Base-by-base conservation (phyloP, 768 basidiomycete genomes). In the Polyporus arcularius region DNA sequence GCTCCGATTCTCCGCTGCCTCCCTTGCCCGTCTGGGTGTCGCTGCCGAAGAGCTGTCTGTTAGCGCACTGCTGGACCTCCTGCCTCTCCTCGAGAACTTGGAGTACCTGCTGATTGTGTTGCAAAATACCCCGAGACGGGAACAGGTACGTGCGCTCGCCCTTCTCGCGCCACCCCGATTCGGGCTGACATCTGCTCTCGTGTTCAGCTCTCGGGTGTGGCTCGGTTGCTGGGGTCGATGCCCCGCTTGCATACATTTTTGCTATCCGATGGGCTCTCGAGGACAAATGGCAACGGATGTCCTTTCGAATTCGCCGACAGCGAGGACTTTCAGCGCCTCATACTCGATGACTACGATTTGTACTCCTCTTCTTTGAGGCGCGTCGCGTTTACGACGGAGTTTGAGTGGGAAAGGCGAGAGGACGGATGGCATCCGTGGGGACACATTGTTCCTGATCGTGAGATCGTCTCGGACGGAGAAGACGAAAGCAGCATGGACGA, bases 341-440 rank as follows among this genome's bases (percentile, higher is more conserved):
- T 21, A 35, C 28, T 57, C 4, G 35, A n/a, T 0, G 21, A 40
- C 35, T 57, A 46, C 28, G 55, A 35, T 10, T 7, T 14, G 39
- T 35, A 31, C 9, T 38, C 55, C 4, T 8, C 38, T 14, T 14
- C 38, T 4, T 46, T 57, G 12, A 32, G 46, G 3, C 46, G 16
- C 14, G 55, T 57, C 26, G 46, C 55, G 18, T 57, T 57, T 21
- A 57, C 55, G 46, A 57, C 46, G 4, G 55, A 57, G 55, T 57
- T 49, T 46, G 55, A 57, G 47, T 57, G 55, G 55, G 55, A 49
- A 46, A 57, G 49, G 55, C 32, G 38, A 16, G 35, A n/a, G 4
- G 55, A 57, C 30, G 55, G 47, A 4, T 35, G 32, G 32, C 32
- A 35, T 35, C 5, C 32, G 32, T 35, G 32, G 32, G 32, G 32